phyloP scores from a whole-genome alignment of 176 grass and related monocot species.

The Oryza officinalis region DNA sequence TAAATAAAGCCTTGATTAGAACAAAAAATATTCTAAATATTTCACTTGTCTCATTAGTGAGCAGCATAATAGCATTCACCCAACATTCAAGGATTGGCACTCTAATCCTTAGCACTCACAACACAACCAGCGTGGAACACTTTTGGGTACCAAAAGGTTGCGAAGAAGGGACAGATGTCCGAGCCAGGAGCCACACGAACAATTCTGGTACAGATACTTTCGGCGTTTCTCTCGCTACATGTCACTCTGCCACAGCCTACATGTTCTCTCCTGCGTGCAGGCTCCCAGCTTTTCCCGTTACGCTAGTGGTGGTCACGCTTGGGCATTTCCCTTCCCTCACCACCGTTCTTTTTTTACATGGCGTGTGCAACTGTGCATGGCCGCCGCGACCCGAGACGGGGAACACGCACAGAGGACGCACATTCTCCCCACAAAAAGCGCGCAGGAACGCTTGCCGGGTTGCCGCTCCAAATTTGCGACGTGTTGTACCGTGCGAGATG shows the following conservation, averaged over 20 bases:
- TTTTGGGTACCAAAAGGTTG: not conserved
- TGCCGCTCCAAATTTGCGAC: not conserved
- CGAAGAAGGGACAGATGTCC: slow-evolving; percentile 27
- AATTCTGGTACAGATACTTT: slow-evolving; percentile 29
- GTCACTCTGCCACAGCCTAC: slow-evolving; percentile 42
- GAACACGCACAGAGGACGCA: not conserved
- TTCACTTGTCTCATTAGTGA: not conserved
- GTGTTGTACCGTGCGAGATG: not conserved
- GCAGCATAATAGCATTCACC: not conserved
- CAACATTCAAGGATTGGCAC: not conserved
- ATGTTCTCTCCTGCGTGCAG: slow-evolving; percentile 12
- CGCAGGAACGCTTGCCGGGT: not conserved
- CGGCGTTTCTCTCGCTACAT: slow-evolving; percentile 39
- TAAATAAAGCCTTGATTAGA: not conserved
- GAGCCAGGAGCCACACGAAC: not conserved
- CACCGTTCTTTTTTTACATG: slow-evolving; percentile 43
- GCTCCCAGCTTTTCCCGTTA: not conserved
- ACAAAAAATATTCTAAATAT: not conserved
- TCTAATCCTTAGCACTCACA: not conserved
- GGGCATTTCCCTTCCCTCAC: not conserved
- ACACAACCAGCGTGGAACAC: not conserved
- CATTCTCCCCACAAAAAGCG: not conserved
- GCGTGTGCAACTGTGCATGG: not conserved
- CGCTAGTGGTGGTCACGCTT: slow-evolving; percentile 19
- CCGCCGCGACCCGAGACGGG: not conserved